phyloP scores from a whole-genome alignment of 768 basidiomycete genomes.

The Mycena vulgaris region DNA sequence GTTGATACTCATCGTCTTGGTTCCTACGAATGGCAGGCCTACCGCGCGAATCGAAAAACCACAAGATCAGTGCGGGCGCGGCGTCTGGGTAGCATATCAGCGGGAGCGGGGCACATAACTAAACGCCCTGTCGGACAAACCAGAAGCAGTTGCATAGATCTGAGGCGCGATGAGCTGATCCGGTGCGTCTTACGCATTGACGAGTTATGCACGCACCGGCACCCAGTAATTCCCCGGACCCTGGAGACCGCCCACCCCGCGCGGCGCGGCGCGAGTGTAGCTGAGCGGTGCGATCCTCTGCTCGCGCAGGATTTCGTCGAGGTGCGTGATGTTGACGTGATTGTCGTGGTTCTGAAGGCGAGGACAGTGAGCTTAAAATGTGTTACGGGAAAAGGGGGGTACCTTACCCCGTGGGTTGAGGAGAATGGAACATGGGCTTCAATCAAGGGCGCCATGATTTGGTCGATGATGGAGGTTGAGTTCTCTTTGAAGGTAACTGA shows the following conservation, averaged over 20 bases:
- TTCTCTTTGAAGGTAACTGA: slow-evolving; percentile 80
- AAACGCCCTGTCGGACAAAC: not conserved
- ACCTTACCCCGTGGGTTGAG: slow-evolving; percentile 45
- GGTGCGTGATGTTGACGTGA: slow-evolving; percentile 78
- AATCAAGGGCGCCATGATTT: slow-evolving; percentile 74
- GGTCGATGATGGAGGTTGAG: slow-evolving; percentile 75
- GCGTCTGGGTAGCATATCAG: not conserved
- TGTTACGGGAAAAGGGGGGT: not conserved
- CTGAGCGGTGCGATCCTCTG: slow-evolving; percentile 68
- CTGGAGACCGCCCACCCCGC: slow-evolving; percentile 21
- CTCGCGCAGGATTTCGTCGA: slow-evolving; percentile 77
- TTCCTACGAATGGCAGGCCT: too few species aligned
- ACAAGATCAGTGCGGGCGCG: not conserved
- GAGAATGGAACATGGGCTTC: slow-evolving; percentile 74
- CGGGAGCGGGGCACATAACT: not conserved
- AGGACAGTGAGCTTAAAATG: slow-evolving; percentile 51
- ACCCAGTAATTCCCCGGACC: slow-evolving; percentile 17
- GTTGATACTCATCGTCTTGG: too few species aligned
- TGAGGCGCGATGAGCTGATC: not conserved
- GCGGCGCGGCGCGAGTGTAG: slow-evolving; percentile 74
- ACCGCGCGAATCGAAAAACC: slow-evolving; percentile 22
- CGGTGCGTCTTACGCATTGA: not conserved
- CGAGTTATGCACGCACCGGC: not conserved
- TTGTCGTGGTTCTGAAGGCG: slow-evolving; percentile 80
- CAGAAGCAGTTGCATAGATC: not conserved